Percentiles rank a stretch among this genome's conserved stretches.
phyloP scores from a whole-genome alignment of 202 grass and related monocot species.

The Sporobolus alterniflorus region DNA sequence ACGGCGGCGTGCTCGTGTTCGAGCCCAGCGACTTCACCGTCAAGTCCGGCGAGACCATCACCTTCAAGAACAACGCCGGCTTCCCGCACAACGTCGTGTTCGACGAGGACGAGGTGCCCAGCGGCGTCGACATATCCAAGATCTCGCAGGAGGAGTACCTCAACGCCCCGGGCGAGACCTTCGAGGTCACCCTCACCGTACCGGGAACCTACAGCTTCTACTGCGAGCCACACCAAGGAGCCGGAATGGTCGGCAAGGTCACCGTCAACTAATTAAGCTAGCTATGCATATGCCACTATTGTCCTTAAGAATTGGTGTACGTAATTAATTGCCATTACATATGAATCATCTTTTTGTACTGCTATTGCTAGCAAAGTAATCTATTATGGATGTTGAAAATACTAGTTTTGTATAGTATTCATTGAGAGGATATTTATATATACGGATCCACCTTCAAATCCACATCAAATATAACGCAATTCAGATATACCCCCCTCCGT shows the following conservation, averaged over 20 bases:
- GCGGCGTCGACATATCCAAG: conserved; percentile 61
- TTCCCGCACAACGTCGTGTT: conserved; percentile 97
- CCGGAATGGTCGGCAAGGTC: conserved; percentile 87
- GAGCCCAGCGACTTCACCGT: conserved; percentile 74
- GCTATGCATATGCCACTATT: too few species aligned
- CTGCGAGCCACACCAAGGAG: conserved; percentile 88
- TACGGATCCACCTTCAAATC: too few species aligned
- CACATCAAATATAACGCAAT: too few species aligned
- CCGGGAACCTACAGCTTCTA: conserved; percentile 93
- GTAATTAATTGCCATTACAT: too few species aligned
- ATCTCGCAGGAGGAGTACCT: conserved; percentile 87
- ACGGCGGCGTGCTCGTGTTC: conserved; percentile 71
- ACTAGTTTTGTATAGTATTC: too few species aligned
- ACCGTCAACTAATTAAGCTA: conserved; percentile 69
- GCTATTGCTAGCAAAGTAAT: too few species aligned
- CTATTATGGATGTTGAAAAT: too few species aligned
- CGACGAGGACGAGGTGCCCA: conserved; percentile 86
- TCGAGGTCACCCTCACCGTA: conserved; percentile 72
- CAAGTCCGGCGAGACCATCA: conserved; percentile 77
- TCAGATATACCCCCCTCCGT: too few species aligned
- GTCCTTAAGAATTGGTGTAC: too few species aligned
- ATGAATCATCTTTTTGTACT: too few species aligned
- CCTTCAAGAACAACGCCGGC: conserved; percentile 96
- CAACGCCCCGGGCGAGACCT: conserved; percentile 70
- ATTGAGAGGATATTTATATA: too few species aligned